These are phyloP conservation scores for Peronospora belbahrii DNA, from an alignment of 352 stramenopile species.

Conservation along the genomic window DNA sequence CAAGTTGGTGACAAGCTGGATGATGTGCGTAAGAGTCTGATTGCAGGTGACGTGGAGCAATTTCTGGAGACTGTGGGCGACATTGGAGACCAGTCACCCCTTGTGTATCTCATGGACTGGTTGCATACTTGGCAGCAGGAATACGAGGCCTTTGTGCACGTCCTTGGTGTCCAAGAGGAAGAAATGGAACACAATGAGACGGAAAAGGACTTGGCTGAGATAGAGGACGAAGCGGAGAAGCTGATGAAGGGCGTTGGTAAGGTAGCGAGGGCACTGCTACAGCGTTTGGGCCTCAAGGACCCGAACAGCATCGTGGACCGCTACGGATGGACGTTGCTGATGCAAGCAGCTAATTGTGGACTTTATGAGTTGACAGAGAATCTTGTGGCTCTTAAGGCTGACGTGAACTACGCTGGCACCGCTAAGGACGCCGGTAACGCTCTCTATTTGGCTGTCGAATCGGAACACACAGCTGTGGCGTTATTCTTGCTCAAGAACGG, in stretches of 20 bases:
- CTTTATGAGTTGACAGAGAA: conserved; percentile 49
- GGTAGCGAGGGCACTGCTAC: conserved; percentile 44
- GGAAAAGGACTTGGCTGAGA: conserved; percentile 64
- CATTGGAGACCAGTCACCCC: conserved; percentile 27
- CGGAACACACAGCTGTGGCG: conserved; percentile 60
- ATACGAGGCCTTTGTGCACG: conserved; percentile 74
- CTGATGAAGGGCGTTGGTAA: conserved; percentile 60
- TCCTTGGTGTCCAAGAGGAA: conserved; percentile 52
- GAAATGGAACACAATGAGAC: conserved; percentile 22
- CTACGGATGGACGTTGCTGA: conserved; percentile 78
- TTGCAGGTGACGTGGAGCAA: conserved; percentile 37
- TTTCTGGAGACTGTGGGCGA: conserved; percentile 33
- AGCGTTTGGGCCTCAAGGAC: conserved; percentile 30
- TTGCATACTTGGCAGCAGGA: conserved; percentile 84
- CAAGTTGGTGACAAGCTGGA: conserved; percentile 37
- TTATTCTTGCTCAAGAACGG: conserved; percentile 67
- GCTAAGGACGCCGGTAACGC: conserved; percentile 46
- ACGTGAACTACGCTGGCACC: conserved; percentile 53
- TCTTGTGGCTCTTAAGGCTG: conserved; percentile 38
- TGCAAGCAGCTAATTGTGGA: conserved; percentile 76
- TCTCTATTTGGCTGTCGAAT: conserved; percentile 68
- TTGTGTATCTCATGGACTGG: conserved; percentile 79
- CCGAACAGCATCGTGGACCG: conserved; percentile 53
- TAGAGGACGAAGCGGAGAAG: conserved; percentile 59
- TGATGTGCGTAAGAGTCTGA: conserved; percentile 50